These are phyloP conservation scores for Chlorociboria aeruginascens DNA, from an alignment of 495 filamentous ascomycete species.

Conservation along the genomic window DNA sequence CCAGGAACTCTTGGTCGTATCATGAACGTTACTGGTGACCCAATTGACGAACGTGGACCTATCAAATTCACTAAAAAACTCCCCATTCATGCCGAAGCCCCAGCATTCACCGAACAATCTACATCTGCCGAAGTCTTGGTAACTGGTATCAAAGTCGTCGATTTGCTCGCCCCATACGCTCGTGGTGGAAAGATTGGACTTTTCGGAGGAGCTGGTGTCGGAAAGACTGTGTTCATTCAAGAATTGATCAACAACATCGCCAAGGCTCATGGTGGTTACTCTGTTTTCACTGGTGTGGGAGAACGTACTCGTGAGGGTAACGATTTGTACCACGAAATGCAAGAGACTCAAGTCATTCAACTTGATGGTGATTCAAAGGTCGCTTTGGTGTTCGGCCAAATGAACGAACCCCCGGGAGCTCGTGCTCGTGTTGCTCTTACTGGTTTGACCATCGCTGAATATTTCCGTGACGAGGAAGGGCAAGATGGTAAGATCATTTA, in stretches of 20 bases:
- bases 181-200: slow-evolving; percentile 99
- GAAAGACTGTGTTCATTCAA: slow-evolving; percentile 99
- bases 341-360: slow-evolving; percentile 98
- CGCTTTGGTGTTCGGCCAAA: slow-evolving; percentile 98
- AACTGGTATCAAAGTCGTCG: slow-evolving; percentile 99
- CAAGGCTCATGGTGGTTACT: slow-evolving; percentile 99
- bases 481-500: slow-evolving; percentile 56
- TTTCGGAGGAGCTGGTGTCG: slow-evolving; percentile 99
- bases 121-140: slow-evolving; percentile 92
- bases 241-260: slow-evolving; percentile 99
- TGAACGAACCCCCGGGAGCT: slow-evolving; percentile 99
- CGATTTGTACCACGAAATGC: slow-evolving; percentile 99
- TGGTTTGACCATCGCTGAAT: slow-evolving; percentile 74
- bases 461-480: slow-evolving; percentile 95
- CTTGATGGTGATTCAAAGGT: slow-evolving; percentile 99
- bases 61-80: slow-evolving; percentile 80
- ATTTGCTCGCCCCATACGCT: slow-evolving; percentile 95
- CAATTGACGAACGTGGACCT: slow-evolving; percentile 97
- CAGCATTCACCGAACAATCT: slow-evolving; percentile 84
- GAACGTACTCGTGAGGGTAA: slow-evolving; percentile 99
- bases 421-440: slow-evolving; percentile 99
- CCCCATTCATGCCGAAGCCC: slow-evolving; percentile 91
- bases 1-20: slow-evolving; percentile 93
- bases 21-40: slow-evolving; percentile 99
- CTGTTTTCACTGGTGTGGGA: slow-evolving; percentile 99